Base-by-base conservation (phyloP, 306 rosid species). In the Erythrophleum fordii region DNA sequence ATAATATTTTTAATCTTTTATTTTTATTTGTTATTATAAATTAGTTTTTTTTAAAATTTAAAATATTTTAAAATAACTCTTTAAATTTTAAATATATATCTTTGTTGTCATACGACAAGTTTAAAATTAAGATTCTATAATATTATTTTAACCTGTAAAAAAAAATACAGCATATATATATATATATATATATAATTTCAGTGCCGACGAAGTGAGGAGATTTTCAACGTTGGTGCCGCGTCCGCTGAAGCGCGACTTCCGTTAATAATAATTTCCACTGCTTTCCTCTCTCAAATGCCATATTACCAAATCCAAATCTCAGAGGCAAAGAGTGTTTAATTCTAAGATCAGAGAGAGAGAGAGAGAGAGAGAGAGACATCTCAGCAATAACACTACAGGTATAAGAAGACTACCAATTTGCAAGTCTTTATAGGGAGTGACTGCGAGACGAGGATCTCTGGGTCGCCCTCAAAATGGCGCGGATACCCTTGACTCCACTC, bases 381-480 rank as follows among this genome's bases (percentile, higher is more conserved):
- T 8, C 85, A 51, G 14, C 72, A 49, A 12, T 23, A 41, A 31
- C 69, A 26, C 16, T 69, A 83, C 77, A 83, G 89, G 83, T 87
- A 86, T 60, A 31, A 6, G 1, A n/a, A 23, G 26, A n/a, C 4
- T 23, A 14, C 17, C 51, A 1, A 20, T 39, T 66, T 61, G 42
- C 20, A 3, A 28, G 11, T 58, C 18, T 11, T 59, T 42, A n/a
- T 76, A 5, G 77, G 55, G 66, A 20, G 67, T 34, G 42, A 58
- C 26, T 13, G 42, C 16, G 42, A 25, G 23, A 22, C 28, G 26
- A 20, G 46, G 74, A 23, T 80, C 66, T 80, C 73, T 41, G 29
- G 17, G 51, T 79, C 81, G 82, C 69, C 83, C 52, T 67, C 72
- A 61, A 76, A 72, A 91, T 92, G 97, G 90, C 85, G 86, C 73